These are phyloP conservation scores for Letharia columbiana DNA, from an alignment of 495 filamentous ascomycete genomes.

Conservation along the genomic window DNA sequence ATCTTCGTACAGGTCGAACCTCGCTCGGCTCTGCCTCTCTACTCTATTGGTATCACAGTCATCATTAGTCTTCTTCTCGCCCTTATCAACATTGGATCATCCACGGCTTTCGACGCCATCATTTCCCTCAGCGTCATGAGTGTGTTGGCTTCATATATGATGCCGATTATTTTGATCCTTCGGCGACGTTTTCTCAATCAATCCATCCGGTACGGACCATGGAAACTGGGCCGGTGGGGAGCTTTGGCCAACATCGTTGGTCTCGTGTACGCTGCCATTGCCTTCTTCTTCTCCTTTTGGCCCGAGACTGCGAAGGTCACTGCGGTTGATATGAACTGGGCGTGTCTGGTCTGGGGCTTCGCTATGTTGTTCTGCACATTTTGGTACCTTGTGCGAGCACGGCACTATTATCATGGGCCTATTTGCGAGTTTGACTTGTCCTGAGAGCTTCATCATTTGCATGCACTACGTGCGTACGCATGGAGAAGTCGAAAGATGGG, in stretches of 20 bases:
- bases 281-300: constrained; percentile 30
- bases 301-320: constrained; percentile 25
- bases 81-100: constrained; percentile 44
- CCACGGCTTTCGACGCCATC: constrained; percentile 42
- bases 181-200: constrained; percentile 20
- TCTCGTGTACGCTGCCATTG: constrained; percentile 26
- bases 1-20: constrained; percentile 14
- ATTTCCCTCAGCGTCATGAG: constrained; percentile 32
- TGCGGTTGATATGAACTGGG: constrained; percentile 32
- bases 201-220: constrained; percentile 25
- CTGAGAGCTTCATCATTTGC: not conserved
- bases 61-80: constrained; percentile 31
- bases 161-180: constrained; percentile 25
- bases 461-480: not conserved
- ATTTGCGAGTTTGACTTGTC: not conserved
- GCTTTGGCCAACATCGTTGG: constrained; percentile 27
- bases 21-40: constrained; percentile 39
- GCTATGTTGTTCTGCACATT: not conserved
- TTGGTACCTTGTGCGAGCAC: constrained; percentile 4
- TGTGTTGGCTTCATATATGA: constrained; percentile 33
- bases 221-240: constrained; percentile 25
- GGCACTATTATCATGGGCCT: constrained; percentile 7
- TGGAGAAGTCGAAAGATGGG: not conserved
- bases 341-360: constrained; percentile 26
- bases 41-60: constrained; percentile 39